Base-by-base conservation (phyloP, 257 asterid genomes). In the Gynochthodes officinalis region DNA sequence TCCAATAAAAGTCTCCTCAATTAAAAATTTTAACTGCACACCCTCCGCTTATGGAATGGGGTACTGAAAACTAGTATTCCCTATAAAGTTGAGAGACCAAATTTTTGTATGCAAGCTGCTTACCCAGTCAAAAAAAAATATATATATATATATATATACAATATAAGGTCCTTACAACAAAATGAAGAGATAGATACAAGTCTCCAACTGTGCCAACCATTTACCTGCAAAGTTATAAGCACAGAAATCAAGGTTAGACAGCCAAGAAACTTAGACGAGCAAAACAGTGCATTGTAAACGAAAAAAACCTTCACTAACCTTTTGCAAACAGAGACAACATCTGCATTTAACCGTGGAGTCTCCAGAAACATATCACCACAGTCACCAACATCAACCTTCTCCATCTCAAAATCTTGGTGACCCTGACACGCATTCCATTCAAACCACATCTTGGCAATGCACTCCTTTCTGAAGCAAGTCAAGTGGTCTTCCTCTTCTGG, bases 401-500 rank as follows among this genome's bases (percentile, higher is more conserved):
- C 58, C 71, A 65, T 79, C 64, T 65, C 62, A 6, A 66, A 66
- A 66, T 69, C 73, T 13, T 32, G 52, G 39, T 7, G 16, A 6
- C 74, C 68, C 64, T 81, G 83, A 53, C 23, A 23, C 4, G 48
- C 75, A 54, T 71, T 54, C 73, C 80, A 75, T 27, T 75, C 80
- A 23, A 75, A 75, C 75, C 75, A 71, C 73, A 66, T 49, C 69
- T 75, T 75, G 53, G 80, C 32, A 33, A 67, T 60, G 19, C 64
- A 66, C 43, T 79, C 80, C 54, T 75, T 71, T 37, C 46, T 75
- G 37, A 79, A 79, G 78, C 80, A 89, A 9, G 90, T 85, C 32
- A 59, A 25, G 43, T 89, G 95, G 65, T 89, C 97, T 30, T 84
- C 92, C 74, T 85, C 86, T 65, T 89, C 96, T 0, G 97, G 96